Conservation (phyloP, 2,329 filamentous ascomycete genomes). For the Penicillium sp. region DNA sequence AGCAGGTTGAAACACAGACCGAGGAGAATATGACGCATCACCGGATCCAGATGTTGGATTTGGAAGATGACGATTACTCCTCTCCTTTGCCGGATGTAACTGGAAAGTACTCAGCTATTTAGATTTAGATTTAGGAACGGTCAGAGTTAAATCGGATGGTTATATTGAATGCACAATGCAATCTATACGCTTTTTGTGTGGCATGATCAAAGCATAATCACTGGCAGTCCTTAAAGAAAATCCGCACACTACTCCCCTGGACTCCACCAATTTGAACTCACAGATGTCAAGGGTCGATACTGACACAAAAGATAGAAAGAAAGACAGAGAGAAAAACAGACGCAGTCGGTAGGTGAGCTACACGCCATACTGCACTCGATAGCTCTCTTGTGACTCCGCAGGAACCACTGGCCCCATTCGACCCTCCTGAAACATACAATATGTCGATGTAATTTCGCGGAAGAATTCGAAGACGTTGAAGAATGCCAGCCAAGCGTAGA, state of each 20-base stretch:
- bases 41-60: slow-evolving; percentile 25
- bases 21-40: slow-evolving; percentile 27
- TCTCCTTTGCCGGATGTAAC: slow-evolving; percentile 18
- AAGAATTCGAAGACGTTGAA: slow-evolving; percentile 11
- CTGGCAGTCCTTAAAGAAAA: background rate
- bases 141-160: too few relatives aligned
- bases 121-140: slow-evolving; percentile 6
- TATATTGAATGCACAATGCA: background rate
- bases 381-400: background rate
- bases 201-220: background rate
- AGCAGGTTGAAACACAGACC: slow-evolving; percentile 33
- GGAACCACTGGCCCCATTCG: background rate
- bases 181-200: background rate
- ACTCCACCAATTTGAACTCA: background rate
- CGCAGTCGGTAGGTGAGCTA: background rate
- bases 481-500: slow-evolving; percentile 14
- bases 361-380: background rate
- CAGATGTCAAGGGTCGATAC: background rate
- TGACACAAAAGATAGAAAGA: background rate
- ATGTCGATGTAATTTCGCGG: slow-evolving; percentile 11
- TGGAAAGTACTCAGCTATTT: slow-evolving; percentile 22
- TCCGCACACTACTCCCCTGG: background rate
- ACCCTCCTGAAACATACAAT: slow-evolving; percentile 3
- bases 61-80: slow-evolving; percentile 24
- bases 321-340: background rate